phyloP scores from a whole-genome alignment of 2,329 filamentous ascomycete species.

The Trichoderma sp. region DNA sequence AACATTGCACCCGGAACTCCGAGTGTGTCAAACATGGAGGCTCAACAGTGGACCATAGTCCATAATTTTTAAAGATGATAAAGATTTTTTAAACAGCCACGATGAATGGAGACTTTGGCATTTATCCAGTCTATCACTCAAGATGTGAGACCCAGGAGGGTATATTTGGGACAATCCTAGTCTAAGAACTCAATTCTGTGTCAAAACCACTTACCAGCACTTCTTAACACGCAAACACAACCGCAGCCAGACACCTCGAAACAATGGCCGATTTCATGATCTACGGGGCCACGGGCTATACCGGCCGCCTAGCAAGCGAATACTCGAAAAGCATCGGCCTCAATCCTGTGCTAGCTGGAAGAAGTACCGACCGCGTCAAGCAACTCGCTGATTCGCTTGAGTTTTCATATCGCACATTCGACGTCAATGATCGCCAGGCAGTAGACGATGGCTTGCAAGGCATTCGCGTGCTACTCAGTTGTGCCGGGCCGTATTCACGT shows the following conservation, averaged over 20 bases:
- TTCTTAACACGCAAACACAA: neutral
- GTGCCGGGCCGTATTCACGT: neutral
- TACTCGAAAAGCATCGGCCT: neutral
- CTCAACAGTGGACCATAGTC: neutral
- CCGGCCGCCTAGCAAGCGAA: neutral
- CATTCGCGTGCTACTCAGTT: neutral
- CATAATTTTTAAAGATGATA: neutral
- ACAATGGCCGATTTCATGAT: neutral
- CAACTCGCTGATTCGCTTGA: neutral
- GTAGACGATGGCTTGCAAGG: neutral
- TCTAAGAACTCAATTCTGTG: neutral
- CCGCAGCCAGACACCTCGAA: neutral
- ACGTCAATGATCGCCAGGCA: neutral
- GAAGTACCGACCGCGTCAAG: neutral
- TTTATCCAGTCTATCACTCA: neutral
- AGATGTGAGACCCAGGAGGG: too few species aligned
- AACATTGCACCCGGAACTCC: neutral
- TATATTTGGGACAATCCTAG: neutral
- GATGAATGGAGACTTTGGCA: rapidly evolving
- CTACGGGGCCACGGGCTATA: neutral
- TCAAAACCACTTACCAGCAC: neutral
- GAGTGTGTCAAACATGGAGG: neutral
- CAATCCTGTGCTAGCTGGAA: neutral
- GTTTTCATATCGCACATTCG: neutral
- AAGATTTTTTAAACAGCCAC: neutral